Conservation (phyloP, 352 stramenopile species). For the Phytophthora idaei region DNA sequence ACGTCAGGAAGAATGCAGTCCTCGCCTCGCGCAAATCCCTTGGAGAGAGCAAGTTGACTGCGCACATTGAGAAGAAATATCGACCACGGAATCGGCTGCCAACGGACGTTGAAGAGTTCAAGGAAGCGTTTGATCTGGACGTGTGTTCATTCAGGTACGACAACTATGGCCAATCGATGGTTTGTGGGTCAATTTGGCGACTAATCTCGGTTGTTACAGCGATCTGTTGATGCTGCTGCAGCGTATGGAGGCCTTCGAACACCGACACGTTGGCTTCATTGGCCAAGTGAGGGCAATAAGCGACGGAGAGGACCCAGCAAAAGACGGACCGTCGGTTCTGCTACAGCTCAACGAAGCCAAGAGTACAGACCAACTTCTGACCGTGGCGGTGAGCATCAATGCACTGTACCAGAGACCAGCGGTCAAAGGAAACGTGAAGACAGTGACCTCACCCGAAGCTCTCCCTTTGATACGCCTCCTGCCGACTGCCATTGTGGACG, state of each 20-base stretch:
- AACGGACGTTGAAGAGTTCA: slow-evolving; percentile 27
- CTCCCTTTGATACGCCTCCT: slow-evolving; percentile 39
- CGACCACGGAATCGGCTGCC: slow-evolving; percentile 30
- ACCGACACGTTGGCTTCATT: slow-evolving; percentile 37
- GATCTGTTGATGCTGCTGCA: slow-evolving; percentile 23
- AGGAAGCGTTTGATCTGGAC: slow-evolving; percentile 27
- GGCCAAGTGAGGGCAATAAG: slow-evolving; percentile 21
- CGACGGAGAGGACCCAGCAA: slow-evolving; percentile 3
- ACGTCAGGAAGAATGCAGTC: slow-evolving; percentile 29
- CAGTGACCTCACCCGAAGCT: slow-evolving; percentile 13
- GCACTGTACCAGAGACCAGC: slow-evolving; percentile 30
- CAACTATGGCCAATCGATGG: not conserved
- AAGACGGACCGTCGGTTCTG: slow-evolving; percentile 16
- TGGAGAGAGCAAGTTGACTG: slow-evolving; percentile 31
- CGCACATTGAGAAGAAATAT: slow-evolving; percentile 38
- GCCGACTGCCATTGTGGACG: slow-evolving; percentile 30
- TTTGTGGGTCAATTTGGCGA: not conserved
- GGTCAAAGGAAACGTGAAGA: slow-evolving; percentile 26
- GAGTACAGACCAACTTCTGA: slow-evolving; percentile 23
- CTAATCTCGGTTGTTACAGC: slow-evolving; percentile 18
- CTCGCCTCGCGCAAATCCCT: slow-evolving; percentile 8
- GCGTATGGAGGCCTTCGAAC: slow-evolving; percentile 35
- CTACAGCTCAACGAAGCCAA: slow-evolving; percentile 30
- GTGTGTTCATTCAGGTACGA: slow-evolving; percentile 40
- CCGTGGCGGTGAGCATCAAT: slow-evolving; percentile 26